These are phyloP conservation scores for Atkinsonella hypoxylon DNA, from an alignment of 2,329 filamentous ascomycete species.

Conservation along the genomic window DNA sequence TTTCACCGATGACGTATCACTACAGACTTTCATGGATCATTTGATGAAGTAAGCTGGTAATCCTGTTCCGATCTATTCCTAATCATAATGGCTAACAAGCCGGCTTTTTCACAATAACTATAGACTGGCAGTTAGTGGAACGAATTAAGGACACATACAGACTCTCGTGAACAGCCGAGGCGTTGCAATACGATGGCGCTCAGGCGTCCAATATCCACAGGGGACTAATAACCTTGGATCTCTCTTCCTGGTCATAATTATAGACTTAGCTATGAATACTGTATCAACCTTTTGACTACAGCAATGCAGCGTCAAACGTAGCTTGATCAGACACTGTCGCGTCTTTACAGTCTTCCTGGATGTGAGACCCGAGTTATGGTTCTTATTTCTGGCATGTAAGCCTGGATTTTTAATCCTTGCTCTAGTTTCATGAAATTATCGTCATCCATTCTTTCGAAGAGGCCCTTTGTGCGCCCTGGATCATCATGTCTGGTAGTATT, in stretches of 20 bases:
- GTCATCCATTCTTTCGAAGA: too few species aligned
- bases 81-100: constrained; percentile 5
- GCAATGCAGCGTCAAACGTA: not conserved
- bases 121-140: constrained; percentile 51
- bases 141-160: constrained; percentile 29
- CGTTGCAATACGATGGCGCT: not conserved
- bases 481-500: too few species aligned
- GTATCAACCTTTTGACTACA: not conserved
- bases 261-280: not conserved
- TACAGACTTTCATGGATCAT: constrained; percentile 99
- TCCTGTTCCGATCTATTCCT: not conserved
- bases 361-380: too few species aligned
- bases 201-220: not conserved
- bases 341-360: too few species aligned
- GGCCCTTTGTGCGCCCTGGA: too few species aligned
- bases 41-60: constrained; percentile 74
- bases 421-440: too few species aligned
- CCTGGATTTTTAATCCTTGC: too few species aligned
- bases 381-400: too few species aligned
- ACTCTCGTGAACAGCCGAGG: too few species aligned
- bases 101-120: constrained; percentile 3
- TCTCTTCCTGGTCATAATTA: not conserved
- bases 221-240: not conserved
- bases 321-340: not conserved
- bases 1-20: constrained; percentile 94